A percentile compares a stretch with the other conserved stretches of the same genome.
phyloP scores from a whole-genome alignment of 2,329 filamentous ascomycete genomes.

The Aspergillus ochraceus region DNA sequence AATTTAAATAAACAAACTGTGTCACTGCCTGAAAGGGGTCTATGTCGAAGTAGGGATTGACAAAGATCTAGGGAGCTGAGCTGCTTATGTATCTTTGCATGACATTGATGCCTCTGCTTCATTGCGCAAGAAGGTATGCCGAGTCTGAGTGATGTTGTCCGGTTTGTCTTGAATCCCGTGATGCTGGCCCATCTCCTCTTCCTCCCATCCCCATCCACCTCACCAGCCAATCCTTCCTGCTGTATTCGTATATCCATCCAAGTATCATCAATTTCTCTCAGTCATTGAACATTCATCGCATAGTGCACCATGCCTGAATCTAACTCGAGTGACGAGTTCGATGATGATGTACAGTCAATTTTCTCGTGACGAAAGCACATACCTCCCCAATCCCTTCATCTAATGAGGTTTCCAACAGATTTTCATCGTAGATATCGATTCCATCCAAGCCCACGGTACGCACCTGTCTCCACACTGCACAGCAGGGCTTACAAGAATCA shows the following conservation, averaged over 20 bases:
- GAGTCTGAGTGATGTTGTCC: neutral
- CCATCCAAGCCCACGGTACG: conserved; percentile 63
- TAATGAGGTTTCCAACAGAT: conserved; percentile 37
- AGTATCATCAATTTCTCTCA: neutral
- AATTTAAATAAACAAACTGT: conserved; percentile 1
- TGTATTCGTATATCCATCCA: neutral
- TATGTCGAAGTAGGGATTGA: too few relatives aligned
- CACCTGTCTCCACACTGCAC: neutral
- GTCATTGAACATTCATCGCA: neutral
- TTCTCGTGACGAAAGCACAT: neutral
- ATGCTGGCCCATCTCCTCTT: neutral
- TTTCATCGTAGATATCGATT: conserved; percentile 66
- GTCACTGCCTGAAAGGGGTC: too few relatives aligned
- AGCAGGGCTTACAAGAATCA: conserved; percentile 22
- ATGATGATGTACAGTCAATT: conserved; percentile 46
- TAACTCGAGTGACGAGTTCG: conserved; percentile 52
- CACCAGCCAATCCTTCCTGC: neutral
- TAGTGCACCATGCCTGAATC: conserved; percentile 51
- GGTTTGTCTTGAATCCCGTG: neutral
- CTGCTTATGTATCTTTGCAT: neutral
- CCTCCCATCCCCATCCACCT: neutral
- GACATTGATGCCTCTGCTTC: neutral
- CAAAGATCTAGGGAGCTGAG: too few relatives aligned
- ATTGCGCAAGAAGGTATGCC: neutral
- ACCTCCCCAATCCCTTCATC: neutral